phyloP scores from a whole-genome alignment of 2,329 filamentous ascomycete species.

The Amesomyces nigricolor region DNA sequence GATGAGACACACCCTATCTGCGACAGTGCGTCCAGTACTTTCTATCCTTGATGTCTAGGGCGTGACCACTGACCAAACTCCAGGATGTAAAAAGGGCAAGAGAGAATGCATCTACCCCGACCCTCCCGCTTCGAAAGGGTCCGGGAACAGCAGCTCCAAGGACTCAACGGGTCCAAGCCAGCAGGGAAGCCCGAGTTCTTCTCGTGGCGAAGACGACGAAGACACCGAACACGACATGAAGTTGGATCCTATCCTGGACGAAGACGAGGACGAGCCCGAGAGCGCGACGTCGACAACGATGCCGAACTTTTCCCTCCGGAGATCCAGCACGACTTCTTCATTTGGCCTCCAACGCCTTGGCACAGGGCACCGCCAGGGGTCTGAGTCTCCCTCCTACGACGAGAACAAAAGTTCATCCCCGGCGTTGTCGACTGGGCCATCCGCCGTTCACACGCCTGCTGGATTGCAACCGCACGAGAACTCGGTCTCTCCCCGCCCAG shows the following conservation, averaged over 20 bases:
- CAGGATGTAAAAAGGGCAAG: constrained; percentile 85
- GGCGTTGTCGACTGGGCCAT: constrained; percentile 43
- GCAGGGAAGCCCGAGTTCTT: constrained; percentile 48
- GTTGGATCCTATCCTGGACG: constrained; percentile 51
- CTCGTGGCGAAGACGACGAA: constrained; percentile 49
- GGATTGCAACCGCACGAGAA: constrained; percentile 30
- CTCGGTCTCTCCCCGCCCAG: constrained; percentile 29
- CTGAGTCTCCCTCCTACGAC: constrained; percentile 50
- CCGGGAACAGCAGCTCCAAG: constrained; percentile 32
- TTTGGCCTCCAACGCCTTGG: constrained; percentile 32
- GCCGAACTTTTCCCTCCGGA: constrained; percentile 29
- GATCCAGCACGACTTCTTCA: constrained; percentile 37
- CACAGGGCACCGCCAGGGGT: constrained; percentile 39
- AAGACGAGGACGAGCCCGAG: constrained; percentile 43
- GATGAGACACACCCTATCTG: constrained; percentile 85
- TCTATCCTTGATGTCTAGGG: background rate
- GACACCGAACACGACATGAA: constrained; percentile 42
- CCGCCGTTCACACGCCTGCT: constrained; percentile 33
- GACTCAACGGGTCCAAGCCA: constrained; percentile 35
- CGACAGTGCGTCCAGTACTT: constrained; percentile 49
- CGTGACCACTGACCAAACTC: constrained; percentile 25
- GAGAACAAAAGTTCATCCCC: constrained; percentile 49
- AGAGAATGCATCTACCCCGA: constrained; percentile 90
- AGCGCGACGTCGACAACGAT: constrained; percentile 22
- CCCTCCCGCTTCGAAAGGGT: constrained; percentile 44